Evolutionary conservation across 2,329 filamentous ascomycete genomes (phyloP), one percentile per base, ranked within the genome.

Genomic region (Aspergillus fumigatus): DNA sequence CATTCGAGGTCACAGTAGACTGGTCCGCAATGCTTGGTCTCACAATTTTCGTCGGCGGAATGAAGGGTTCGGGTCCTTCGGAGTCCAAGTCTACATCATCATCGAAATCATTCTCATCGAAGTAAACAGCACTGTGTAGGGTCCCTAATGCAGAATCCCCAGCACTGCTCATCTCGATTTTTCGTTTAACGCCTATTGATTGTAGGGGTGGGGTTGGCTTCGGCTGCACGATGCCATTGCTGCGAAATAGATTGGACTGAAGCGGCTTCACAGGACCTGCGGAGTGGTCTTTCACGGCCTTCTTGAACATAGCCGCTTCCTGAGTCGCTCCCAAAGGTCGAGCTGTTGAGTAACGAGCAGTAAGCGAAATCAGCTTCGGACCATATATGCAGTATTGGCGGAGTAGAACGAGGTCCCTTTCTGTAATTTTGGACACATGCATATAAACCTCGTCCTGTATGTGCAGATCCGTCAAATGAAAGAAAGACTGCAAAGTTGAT

Each of bases 61-160:
- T 62, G 41, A 66, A 65, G 23, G 66, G 69, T 54, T 67, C 71
- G 5, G 64, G 73, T 53, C 62, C 67, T 55, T 70, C 68, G 17
- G 71, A 64, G 59, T 90, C 89, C 25, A 96, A 78, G 54, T 91
- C 84, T 21, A 87, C 82, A 64, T 96, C 92, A 68, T 93, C 89
- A 65, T 91, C 90, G 63, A 96, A 94, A 68, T 96, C 92, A 64
- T 93, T 87, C 60, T 92, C 89, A 58, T 86, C 84, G 60, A 92
- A 89, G 58, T 82, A 84, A 9, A 88, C 82, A 3, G 72, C 73
- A 50, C 70, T 74, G 62, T 80, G 78, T 19, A 81, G 70, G 14
- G 73, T 75, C 1, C 71, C 72, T 54, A 81, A 60, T 5, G 67
- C 63, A 5, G 72, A 73, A 47, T 66, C 64, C 19, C 65, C 64